Conservation (phyloP, 1,284 basidiomycete species). For the Sanghuangporus sanghuang region DNA sequence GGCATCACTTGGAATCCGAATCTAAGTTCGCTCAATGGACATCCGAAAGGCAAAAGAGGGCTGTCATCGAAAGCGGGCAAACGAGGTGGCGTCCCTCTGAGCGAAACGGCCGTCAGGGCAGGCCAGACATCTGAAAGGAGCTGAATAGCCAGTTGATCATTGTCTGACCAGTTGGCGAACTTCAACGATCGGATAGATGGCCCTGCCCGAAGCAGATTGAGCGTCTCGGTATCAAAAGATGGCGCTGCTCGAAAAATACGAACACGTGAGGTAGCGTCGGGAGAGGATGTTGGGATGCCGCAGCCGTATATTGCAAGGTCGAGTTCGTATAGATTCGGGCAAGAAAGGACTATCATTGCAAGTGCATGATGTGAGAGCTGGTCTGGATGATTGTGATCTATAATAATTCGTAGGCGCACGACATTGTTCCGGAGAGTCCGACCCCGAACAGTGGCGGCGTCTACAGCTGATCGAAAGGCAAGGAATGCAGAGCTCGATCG, state of each 20-base stretch:
- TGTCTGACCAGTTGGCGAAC: constrained; percentile 67
- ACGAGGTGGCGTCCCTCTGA: constrained; percentile 55
- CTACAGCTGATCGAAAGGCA: constrained; percentile 48
- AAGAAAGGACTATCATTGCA: constrained; percentile 49
- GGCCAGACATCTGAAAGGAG: constrained; percentile 55
- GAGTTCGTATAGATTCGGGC: constrained; percentile 53
- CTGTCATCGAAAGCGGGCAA: constrained; percentile 29
- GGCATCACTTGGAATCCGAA: constrained; percentile 58
- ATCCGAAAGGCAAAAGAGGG: constrained; percentile 39
- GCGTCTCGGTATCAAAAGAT: constrained; percentile 48
- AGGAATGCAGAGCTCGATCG: constrained; percentile 45
- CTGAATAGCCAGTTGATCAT: constrained; percentile 49
- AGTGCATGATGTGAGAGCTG: constrained; percentile 50
- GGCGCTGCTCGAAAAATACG: constrained; percentile 47
- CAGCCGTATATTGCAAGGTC: constrained; percentile 55
- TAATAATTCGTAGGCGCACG: constrained; percentile 43
- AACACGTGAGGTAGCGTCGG: constrained; percentile 34
- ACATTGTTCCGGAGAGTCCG: constrained; percentile 45
- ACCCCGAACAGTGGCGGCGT: constrained; percentile 31
- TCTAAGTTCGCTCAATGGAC: constrained; percentile 44
- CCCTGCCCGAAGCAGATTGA: constrained; percentile 47
- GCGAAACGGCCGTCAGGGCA: constrained; percentile 45
- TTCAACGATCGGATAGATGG: constrained; percentile 51
- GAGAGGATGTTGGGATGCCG: constrained; percentile 35
- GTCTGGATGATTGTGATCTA: constrained; percentile 64